phyloP scores from a whole-genome alignment of 2,329 filamentous ascomycete genomes.

The Rhinocladiella mackenziei region DNA sequence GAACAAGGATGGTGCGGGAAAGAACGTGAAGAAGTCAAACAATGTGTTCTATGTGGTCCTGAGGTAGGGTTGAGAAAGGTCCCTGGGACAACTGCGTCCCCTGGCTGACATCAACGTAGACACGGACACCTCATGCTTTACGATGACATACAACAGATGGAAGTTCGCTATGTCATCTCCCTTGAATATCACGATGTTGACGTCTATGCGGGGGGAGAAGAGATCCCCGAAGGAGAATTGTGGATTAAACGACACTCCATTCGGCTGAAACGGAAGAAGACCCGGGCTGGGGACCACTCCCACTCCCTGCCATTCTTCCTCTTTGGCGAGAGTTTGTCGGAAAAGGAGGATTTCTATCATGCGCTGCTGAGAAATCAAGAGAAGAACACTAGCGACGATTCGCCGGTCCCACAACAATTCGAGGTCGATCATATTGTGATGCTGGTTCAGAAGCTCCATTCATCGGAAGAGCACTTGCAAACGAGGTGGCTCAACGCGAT shows the following conservation, averaged over 20 bases:
- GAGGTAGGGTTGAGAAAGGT: constrained; percentile 53
- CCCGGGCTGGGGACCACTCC: constrained; percentile 51
- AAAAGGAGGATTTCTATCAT: constrained; percentile 98
- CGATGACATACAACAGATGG: constrained; percentile 89
- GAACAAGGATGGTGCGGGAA: constrained; percentile 42
- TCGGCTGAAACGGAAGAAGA: constrained; percentile 64
- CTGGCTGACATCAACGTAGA: constrained; percentile 43
- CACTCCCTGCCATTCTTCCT: constrained; percentile 81
- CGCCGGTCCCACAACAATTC: constrained; percentile 70
- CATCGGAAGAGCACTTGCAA: constrained; percentile 83
- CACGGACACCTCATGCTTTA: constrained; percentile 97
- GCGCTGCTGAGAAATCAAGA: constrained; percentile 82
- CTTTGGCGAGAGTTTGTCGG: constrained; percentile 91
- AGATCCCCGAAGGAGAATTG: constrained; percentile 83
- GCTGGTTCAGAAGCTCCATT: constrained; percentile 84
- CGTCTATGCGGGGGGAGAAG: constrained; percentile 74
- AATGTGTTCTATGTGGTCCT: constrained; percentile 93
- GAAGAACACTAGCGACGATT: constrained; percentile 54
- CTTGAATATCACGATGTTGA: constrained; percentile 81
- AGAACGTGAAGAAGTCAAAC: constrained; percentile 57
- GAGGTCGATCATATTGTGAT: constrained; percentile 83
- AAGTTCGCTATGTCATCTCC: constrained; percentile 93
- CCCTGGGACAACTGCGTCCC: constrained; percentile 2
- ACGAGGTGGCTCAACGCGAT: constrained; percentile 92
- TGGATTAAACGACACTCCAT: constrained; percentile 95